Conservation (phyloP, 148 eudicot species). For the Dianthus caryophyllus region DNA sequence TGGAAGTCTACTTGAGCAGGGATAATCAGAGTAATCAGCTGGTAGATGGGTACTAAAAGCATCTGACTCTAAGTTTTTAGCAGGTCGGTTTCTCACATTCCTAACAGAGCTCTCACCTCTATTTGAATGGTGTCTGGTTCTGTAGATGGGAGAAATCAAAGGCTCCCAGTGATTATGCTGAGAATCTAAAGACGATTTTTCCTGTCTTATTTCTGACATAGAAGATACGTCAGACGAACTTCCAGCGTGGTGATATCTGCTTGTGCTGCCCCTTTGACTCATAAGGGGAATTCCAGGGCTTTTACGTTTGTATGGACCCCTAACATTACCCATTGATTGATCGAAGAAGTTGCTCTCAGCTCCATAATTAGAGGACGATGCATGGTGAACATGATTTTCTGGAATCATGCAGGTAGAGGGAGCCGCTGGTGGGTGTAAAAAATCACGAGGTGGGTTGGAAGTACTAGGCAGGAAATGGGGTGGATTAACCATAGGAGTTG, state of each 20-base stretch:
- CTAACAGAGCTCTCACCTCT: conserved; percentile 51
- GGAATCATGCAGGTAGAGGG: conserved; percentile 38
- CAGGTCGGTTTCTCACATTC: conserved; percentile 73
- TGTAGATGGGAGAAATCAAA: conserved; percentile 33
- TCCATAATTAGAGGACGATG: conserved; percentile 59
- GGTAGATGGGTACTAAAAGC: conserved; percentile 38
- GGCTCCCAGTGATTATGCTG: conserved; percentile 52
- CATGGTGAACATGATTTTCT: conserved; percentile 52
- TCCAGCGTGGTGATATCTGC: conserved; percentile 49
- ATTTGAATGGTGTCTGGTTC: conserved; percentile 40
- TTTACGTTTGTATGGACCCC: conserved; percentile 66
- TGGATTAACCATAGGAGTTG: conserved; percentile 41
- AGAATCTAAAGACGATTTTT: conserved; percentile 44
- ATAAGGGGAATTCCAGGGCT: conserved; percentile 54
- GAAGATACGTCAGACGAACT: conserved; percentile 53
- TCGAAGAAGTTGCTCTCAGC: conserved; percentile 52
- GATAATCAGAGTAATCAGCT: conserved; percentile 36
- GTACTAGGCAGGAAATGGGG: conserved; percentile 48
- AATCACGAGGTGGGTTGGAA: conserved; percentile 46
- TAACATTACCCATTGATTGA: conserved; percentile 36
- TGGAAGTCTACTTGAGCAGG: conserved; percentile 31
- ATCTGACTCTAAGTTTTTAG: conserved; percentile 48
- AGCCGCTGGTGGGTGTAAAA: conserved; percentile 43
- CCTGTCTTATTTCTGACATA: conserved; percentile 49
- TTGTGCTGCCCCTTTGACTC: conserved; percentile 53